Conservation (phyloP, 73 alveolate species). For the Paramecium sonneborni region DNA sequence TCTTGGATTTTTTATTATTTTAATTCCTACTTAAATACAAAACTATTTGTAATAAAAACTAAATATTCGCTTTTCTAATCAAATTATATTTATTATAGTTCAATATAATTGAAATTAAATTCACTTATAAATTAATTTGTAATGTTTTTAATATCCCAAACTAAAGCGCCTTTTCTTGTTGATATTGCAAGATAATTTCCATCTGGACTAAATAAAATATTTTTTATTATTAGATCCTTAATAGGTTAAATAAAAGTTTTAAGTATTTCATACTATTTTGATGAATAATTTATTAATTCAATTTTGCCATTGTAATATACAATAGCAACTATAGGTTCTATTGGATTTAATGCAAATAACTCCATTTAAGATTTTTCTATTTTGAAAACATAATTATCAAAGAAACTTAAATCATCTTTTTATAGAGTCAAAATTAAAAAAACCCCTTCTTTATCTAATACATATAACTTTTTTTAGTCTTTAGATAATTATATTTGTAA, state of each 20-base stretch:
- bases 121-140: too few species aligned
- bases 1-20: too few species aligned
- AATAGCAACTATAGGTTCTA: background rate
- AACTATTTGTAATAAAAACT: too few species aligned
- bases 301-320: too few species aligned
- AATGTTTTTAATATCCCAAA: background rate
- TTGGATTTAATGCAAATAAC: background rate
- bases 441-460: background rate
- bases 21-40: too few species aligned
- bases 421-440: too few species aligned
- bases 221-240: too few species aligned
- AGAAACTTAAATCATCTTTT: background rate
- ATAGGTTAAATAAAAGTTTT: too few species aligned
- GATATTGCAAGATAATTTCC: background rate
- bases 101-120: background rate
- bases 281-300: too few species aligned
- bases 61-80: background rate
- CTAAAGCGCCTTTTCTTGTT: background rate
- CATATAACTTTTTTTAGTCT: background rate
- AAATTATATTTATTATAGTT: too few species aligned
- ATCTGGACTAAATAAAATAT: background rate
- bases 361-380: background rate
- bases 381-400: too few species aligned
- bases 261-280: too few species aligned
- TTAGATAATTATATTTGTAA: background rate